Evolutionary conservation across 2,329 filamentous ascomycete species (phyloP).

Genomic region (Hymenoscyphus scutula): DNA sequence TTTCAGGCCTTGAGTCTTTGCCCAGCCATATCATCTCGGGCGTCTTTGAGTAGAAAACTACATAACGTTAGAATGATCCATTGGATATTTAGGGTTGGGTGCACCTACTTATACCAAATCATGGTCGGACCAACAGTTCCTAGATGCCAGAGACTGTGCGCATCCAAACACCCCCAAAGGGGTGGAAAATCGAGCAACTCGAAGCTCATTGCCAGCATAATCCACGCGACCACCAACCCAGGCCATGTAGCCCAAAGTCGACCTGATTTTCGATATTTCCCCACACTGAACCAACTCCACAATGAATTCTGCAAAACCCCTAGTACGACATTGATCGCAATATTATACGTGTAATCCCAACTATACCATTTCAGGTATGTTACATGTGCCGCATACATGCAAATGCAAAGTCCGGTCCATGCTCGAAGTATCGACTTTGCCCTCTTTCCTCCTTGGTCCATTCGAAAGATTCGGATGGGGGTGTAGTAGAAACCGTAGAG

Average conservation of each 20-base stretch:
- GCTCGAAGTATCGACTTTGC: slow-evolving; percentile 53
- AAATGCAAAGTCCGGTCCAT: slow-evolving; percentile 73
- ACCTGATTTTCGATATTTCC: slow-evolving; percentile 67
- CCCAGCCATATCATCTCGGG: slow-evolving; percentile 74
- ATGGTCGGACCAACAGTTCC: slow-evolving; percentile 85
- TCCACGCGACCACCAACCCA: slow-evolving; percentile 85
- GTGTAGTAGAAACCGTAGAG: slow-evolving; percentile 90
- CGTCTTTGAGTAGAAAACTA: slow-evolving; percentile 85
- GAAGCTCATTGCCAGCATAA: slow-evolving; percentile 90
- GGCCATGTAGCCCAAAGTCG: slow-evolving; percentile 85
- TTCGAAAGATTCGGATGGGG: slow-evolving; percentile 75
- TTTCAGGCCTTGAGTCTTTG: slow-evolving; percentile 67
- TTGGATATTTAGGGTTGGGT: background rate
- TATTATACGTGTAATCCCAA: slow-evolving; percentile 98
- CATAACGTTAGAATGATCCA: slow-evolving; percentile 13
- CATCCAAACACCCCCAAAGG: slow-evolving; percentile 77
- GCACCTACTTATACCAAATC: slow-evolving; percentile 89
- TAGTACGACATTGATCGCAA: slow-evolving; percentile 85
- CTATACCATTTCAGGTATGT: slow-evolving; percentile 78
- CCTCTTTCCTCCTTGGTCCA: slow-evolving; percentile 58
- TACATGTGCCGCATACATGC: slow-evolving; percentile 73
- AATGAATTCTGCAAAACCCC: slow-evolving; percentile 78
- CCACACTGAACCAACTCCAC: slow-evolving; percentile 82
- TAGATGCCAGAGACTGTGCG: slow-evolving; percentile 93
- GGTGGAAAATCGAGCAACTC: slow-evolving; percentile 94